Evolutionary conservation across 805 yeast genomes (phyloP).

Genomic region (Geotrichum ghanense): DNA sequence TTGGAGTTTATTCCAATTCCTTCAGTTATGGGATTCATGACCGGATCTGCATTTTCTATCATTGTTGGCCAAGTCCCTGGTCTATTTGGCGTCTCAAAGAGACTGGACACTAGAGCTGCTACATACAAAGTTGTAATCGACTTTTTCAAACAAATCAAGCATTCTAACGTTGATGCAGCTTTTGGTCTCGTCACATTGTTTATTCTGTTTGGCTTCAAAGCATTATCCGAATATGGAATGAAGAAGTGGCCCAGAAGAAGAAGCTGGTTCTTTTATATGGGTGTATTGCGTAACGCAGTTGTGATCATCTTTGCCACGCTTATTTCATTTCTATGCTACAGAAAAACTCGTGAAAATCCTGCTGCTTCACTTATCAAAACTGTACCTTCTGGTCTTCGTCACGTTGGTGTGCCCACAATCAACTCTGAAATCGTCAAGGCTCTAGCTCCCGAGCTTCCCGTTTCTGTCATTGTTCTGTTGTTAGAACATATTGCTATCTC

Average conservation of each 20-base stretch:
- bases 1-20: constrained; percentile 84
- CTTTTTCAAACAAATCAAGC: constrained; percentile 58
- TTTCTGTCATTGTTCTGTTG: constrained; percentile 68
- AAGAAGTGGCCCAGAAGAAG: constrained; percentile 50
- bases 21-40: constrained; percentile 89
- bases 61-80: constrained; percentile 78
- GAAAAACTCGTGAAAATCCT: constrained; percentile 34
- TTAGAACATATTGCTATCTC: constrained; percentile 90
- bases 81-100: constrained; percentile 57
- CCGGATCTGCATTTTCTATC: constrained; percentile 84
- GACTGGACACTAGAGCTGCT: constrained; percentile 61
- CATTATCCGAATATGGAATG: constrained; percentile 44
- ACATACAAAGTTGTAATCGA: constrained; percentile 61
- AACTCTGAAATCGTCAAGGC: constrained; percentile 48
- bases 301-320: constrained; percentile 73
- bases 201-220: constrained; percentile 65
- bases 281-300: constrained; percentile 71
- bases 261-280: constrained; percentile 53
- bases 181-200: constrained; percentile 72
- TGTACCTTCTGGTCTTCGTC: constrained; percentile 72
- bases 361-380: constrained; percentile 56
- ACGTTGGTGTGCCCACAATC: constrained; percentile 61
- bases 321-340: constrained; percentile 66
- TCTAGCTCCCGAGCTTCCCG: constrained; percentile 73
- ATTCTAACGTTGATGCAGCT: constrained; percentile 71